These are phyloP conservation scores for Pseudogymnoascus sp. DNA, from an alignment of 2,329 filamentous ascomycete species.

Conservation along the genomic window DNA sequence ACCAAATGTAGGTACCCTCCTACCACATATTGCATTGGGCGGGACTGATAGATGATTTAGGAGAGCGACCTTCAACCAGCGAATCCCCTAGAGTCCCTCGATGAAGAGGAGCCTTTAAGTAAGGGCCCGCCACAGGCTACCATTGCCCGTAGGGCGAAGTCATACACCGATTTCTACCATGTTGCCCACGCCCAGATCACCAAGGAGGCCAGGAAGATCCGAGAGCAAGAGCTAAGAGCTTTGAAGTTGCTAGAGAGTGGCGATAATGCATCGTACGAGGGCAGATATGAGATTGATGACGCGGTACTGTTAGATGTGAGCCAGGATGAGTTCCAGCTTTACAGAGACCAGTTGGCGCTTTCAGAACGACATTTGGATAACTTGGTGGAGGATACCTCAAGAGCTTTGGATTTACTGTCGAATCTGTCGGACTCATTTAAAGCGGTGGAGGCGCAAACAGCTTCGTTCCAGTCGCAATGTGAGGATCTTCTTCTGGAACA, in stretches of 20 bases:
- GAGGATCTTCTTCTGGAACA: constrained; percentile 82
- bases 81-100: constrained; percentile 51
- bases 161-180: constrained; percentile 72
- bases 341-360: constrained; percentile 72
- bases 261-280: constrained; percentile 48
- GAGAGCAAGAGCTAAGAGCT: constrained; percentile 15
- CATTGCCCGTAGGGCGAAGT: constrained; percentile 60
- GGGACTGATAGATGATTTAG: constrained; percentile 35
- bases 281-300: constrained; percentile 54
- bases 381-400: constrained; percentile 69
- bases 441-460: constrained; percentile 81
- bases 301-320: constrained; percentile 70
- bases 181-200: constrained; percentile 51
- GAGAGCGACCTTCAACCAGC: constrained; percentile 48
- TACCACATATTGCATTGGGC: constrained; percentile 27
- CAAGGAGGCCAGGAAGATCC: constrained; percentile 38
- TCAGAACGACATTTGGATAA: constrained; percentile 77
- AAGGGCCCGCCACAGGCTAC: constrained; percentile 61
- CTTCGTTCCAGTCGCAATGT: constrained; percentile 87
- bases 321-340: constrained; percentile 78
- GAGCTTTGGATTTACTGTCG: constrained; percentile 68
- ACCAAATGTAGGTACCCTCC: constrained; percentile 47
- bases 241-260: constrained; percentile 31
- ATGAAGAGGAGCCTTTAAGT: constrained; percentile 49
- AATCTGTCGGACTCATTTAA: constrained; percentile 80